A percentile compares a stretch with the other conserved stretches of the same genome.
These are phyloP conservation scores for Exophiala oligosperma DNA, from an alignment of 2,329 filamentous ascomycete genomes.

Conservation along the genomic window DNA sequence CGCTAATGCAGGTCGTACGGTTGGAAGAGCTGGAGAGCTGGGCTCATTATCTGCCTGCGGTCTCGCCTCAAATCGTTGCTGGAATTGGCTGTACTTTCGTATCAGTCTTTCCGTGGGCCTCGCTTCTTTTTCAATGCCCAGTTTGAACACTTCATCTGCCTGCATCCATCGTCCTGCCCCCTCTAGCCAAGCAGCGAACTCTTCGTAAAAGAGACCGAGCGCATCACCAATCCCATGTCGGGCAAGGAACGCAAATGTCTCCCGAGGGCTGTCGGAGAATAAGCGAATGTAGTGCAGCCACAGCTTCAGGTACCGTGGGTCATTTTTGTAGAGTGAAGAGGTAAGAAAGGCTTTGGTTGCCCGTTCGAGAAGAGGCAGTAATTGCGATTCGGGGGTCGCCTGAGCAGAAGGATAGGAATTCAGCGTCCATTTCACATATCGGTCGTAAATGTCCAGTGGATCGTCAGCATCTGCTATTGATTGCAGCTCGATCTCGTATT, in stretches of 20 bases:
- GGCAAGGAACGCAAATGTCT: conserved; percentile 88
- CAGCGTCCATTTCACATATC: conserved; percentile 95
- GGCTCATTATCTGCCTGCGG: conserved; percentile 65
- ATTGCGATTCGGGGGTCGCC: conserved; percentile 85
- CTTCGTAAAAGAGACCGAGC: conserved; percentile 92
- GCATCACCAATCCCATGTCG: conserved; percentile 84
- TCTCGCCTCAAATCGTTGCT: conserved; percentile 71
- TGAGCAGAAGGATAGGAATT: conserved; percentile 94
- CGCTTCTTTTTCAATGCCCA: conserved; percentile 87
- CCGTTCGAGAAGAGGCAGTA: conserved; percentile 84
- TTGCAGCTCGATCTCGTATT: conserved; percentile 82
- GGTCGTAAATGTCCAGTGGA: conserved; percentile 90
- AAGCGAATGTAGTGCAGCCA: conserved; percentile 94
- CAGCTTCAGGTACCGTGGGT: conserved; percentile 86
- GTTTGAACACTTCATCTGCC: conserved; percentile 88
- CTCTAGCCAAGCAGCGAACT: conserved; percentile 93
- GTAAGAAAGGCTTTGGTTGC: conserved; percentile 87
- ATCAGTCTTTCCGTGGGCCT: conserved; percentile 76
- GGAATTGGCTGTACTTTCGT: conserved; percentile 91
- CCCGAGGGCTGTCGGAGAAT: conserved; percentile 89
- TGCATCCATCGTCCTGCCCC: conserved; percentile 79
- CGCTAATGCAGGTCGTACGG: conserved; percentile 77
- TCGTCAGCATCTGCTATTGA: conserved; percentile 85
- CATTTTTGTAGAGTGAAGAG: conserved; percentile 89
- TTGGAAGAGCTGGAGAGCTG: conserved; percentile 82